phyloP scores from a whole-genome alignment of 371 early-diverging fungal genomes.

The Haplosporangium sp. region DNA sequence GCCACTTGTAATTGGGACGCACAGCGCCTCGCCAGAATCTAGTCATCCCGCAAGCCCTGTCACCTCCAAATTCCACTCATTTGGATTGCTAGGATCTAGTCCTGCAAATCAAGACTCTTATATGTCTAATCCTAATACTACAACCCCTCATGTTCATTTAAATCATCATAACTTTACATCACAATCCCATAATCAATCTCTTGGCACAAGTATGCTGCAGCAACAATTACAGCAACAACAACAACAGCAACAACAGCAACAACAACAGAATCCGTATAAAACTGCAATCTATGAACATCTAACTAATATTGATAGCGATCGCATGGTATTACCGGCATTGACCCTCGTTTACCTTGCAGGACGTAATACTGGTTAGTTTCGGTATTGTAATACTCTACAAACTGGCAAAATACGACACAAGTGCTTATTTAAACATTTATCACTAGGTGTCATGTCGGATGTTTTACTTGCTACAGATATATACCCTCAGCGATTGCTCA shows the following conservation, averaged over 20 bases:
- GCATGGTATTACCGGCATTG: constrained; percentile 45
- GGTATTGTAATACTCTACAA: neutral
- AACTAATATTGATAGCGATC: constrained; percentile 32
- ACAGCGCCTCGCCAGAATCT: constrained; percentile 34
- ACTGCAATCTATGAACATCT: constrained; percentile 47
- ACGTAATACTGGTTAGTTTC: constrained; percentile 38
- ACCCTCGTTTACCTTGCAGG: constrained; percentile 52
- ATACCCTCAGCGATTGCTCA: constrained; percentile 56
- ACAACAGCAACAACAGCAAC: constrained; percentile 17
- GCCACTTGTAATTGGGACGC: constrained; percentile 23
- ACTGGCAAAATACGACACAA: no score
- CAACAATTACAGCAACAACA: constrained; percentile 19
- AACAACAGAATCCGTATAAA: constrained; percentile 46
- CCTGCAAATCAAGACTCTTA: constrained; percentile 26
- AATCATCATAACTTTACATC: constrained; percentile 9
- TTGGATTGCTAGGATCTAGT: constrained; percentile 45
- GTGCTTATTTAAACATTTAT: neutral
- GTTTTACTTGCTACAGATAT: constrained; percentile 54
- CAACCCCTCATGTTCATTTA: constrained; percentile 4
- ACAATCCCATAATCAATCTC: neutral
- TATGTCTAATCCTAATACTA: neutral
- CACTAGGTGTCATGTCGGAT: constrained; percentile 51
- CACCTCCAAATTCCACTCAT: constrained; percentile 50
- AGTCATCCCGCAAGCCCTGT: constrained; percentile 52
- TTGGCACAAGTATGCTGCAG: neutral